phyloP scores from a whole-genome alignment of 805 yeast species.

The Blastobotrys attinorum region DNA sequence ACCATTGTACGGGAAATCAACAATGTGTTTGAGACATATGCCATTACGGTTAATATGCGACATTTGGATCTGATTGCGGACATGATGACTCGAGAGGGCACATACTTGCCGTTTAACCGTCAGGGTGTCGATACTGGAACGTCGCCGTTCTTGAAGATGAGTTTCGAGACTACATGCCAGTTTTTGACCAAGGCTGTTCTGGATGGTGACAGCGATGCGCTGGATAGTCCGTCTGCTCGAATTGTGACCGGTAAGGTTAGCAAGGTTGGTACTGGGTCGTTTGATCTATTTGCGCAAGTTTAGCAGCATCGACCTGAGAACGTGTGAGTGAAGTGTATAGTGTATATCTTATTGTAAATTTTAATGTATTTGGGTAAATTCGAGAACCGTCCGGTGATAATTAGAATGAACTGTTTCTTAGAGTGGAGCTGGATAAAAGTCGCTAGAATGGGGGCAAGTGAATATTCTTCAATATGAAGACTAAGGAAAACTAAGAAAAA shows the following conservation, averaged over 20 bases:
- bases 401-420: conserved; percentile 65
- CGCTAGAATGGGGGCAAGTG: too few species aligned
- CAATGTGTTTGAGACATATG: conserved; percentile 93
- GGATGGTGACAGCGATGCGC: conserved; percentile 80
- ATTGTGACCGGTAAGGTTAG: conserved; percentile 87
- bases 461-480: too few species aligned
- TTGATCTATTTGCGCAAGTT: conserved; percentile 50
- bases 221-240: conserved; percentile 88
- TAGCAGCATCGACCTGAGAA: too few species aligned
- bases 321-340: too few species aligned
- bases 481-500: too few species aligned
- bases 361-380: conserved; percentile 52
- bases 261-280: conserved; percentile 92
- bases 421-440: too few species aligned
- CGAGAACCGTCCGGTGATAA: conserved; percentile 49
- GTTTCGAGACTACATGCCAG: conserved; percentile 96
- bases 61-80: conserved; percentile 97
- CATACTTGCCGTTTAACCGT: conserved; percentile 92
- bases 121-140: conserved; percentile 96
- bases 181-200: conserved; percentile 94
- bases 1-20: conserved; percentile 94
- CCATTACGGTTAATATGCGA: conserved; percentile 84
- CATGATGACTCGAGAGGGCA: conserved; percentile 98
- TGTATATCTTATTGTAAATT: neutral
- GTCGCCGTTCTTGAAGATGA: conserved; percentile 97